A percentile compares a stretch with the other conserved stretches of the same genome.
Conservation (phyloP, 2,329 filamentous ascomycete genomes). For the Pseudocercospora cruenta region DNA sequence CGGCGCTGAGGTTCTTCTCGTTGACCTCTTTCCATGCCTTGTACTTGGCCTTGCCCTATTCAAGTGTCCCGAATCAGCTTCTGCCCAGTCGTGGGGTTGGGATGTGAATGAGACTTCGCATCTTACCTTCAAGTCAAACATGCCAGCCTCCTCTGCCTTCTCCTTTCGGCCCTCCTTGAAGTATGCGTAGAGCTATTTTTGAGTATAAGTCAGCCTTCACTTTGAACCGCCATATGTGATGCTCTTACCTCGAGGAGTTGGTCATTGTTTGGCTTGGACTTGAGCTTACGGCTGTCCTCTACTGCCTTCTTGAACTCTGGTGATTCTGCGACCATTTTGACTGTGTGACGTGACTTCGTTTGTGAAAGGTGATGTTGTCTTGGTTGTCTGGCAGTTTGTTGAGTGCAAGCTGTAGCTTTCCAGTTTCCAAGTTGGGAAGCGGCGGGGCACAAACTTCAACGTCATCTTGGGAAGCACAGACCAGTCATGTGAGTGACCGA, state of each 20-base stretch:
- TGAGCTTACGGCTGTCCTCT: conserved; percentile 68
- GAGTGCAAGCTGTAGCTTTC: conserved; percentile 4
- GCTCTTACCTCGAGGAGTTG: conserved; percentile 62
- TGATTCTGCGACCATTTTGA: conserved; percentile 25
- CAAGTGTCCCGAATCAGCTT: background rate
- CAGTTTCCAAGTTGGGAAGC: conserved; percentile 7
- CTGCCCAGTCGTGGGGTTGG: background rate
- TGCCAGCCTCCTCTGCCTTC: conserved; percentile 58
- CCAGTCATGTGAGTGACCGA: background rate
- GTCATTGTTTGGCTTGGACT: conserved; percentile 64
- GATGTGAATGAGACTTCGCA: conserved; percentile 22
- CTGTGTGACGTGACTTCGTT: background rate
- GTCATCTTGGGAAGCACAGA: background rate
- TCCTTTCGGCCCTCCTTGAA: conserved; percentile 46
- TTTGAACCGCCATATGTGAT: background rate
- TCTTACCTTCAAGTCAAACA: conserved; percentile 70
- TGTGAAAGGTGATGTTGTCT: background rate
- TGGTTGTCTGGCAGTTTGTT: background rate
- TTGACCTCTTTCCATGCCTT: conserved; percentile 73
- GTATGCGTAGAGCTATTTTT: conserved; percentile 57
- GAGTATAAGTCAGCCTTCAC: background rate
- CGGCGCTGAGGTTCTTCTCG: conserved; percentile 64
- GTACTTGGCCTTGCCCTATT: conserved; percentile 71
- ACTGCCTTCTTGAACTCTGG: conserved; percentile 83
- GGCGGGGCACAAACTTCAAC: conserved; percentile 3